Evolutionary conservation across 148 eudicot genomes (phyloP).

Genomic region (Cornus controversa): DNA sequence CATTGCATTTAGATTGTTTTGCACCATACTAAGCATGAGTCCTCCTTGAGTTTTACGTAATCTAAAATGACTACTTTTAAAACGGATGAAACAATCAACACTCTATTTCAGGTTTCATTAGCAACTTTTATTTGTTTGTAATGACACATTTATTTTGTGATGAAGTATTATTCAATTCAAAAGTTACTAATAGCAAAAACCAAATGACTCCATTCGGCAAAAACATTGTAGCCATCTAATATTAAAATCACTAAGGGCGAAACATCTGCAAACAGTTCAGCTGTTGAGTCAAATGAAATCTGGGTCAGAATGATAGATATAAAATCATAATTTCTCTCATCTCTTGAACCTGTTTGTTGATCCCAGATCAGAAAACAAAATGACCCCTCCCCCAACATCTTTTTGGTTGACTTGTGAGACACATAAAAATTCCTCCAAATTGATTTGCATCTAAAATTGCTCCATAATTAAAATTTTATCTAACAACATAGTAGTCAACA

Average conservation of each 20-base stretch:
- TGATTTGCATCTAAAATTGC: not conserved
- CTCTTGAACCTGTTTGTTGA: too few species aligned
- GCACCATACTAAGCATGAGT: not conserved
- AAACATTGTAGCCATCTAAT: slow-evolving; percentile 71
- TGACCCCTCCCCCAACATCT: too few species aligned
- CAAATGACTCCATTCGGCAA: not conserved
- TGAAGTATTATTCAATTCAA: not conserved
- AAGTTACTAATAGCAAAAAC: not conserved
- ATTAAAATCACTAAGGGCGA: slow-evolving; percentile 66
- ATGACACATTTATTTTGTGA: too few species aligned
- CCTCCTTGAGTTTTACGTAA: too few species aligned
- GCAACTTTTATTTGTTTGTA: not conserved
- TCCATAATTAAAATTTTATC: not conserved
- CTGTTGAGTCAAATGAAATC: slow-evolving; percentile 26
- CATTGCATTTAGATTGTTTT: not conserved
- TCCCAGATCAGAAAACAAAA: too few species aligned
- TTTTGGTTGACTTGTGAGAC: too few species aligned
- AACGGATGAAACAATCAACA: not conserved
- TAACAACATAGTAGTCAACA: not conserved
- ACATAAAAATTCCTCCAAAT: not conserved
- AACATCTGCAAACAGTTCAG: slow-evolving; percentile 60
- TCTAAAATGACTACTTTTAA: too few species aligned
- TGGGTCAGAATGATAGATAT: not conserved
- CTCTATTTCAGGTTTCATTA: not conserved
- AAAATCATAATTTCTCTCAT: not conserved